Evolutionary conservation across 371 early-diverging fungal species (phyloP), one percentile per base, ranked within the genome.

Genomic region (Actinomortierella wolfii): DNA sequence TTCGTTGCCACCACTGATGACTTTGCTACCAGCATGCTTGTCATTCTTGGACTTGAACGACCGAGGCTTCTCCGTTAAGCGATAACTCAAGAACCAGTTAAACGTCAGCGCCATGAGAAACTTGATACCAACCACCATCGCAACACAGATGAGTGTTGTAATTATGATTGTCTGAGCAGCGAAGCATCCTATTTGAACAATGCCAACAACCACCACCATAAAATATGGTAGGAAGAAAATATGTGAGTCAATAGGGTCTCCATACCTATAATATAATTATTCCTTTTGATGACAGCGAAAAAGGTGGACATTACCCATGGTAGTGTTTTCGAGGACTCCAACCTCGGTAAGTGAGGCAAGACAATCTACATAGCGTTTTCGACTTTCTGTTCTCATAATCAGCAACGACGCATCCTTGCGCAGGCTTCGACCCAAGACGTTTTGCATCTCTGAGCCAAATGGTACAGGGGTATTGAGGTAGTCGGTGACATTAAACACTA

Each of bases 81-180:
- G 63, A 56, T 70, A 82, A 14, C 77, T 77, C 29, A 85, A 49
- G 58, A 80, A 81, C 88, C 89, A 87, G 28, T 83, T 83, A 77
- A 90, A 92, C 1, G 83, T 51, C 23, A 85, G 76, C 1, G 91
- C 91, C 41, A 91, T 74, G 23, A 85, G 60, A 76, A 93, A 92
- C 50, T 86, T 82, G 48, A 83, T 80, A 8, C 84, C 64, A n/a
- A 87, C 81, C 7, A 87, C 83, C 40, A 86, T 85, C 28, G 83
- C 64, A 51, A 88, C 81, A 28, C 85, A 83, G 20, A 83, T 74
- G 28, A 88, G 56, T 0, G 83, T 83, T 2, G 82, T 67, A 48
- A 81, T 77, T 7, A 89, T 71, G 0, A 89, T 82, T 0, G 81
- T 69, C 73, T 92, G 82, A 6, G 92, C 83, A 0, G 90, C 80